A percentile compares a stretch with the other conserved stretches of the same genome.
Conservation (phyloP, 257 asterid species). For the Scutellaria barbata region DNA sequence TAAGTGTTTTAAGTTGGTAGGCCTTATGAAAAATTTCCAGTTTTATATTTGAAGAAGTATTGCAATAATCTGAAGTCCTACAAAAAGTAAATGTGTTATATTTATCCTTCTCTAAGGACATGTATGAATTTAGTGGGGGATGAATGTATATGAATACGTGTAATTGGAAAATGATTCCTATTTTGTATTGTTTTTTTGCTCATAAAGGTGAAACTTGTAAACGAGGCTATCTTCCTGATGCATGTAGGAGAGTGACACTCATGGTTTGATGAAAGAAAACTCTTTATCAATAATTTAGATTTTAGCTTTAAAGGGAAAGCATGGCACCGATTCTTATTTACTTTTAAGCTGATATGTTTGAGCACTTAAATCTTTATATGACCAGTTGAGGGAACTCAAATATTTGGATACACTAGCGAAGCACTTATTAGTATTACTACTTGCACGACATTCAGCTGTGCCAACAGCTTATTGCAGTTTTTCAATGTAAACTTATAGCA, state of each 20-base stretch:
- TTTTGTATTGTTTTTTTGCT: not conserved
- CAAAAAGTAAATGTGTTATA: not conserved
- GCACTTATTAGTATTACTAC: not conserved
- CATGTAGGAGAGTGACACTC: not conserved
- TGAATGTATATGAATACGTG: not conserved
- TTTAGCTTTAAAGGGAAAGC: conserved; percentile 5
- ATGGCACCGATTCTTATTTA: not conserved
- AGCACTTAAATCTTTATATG: not conserved
- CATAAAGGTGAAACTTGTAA: not conserved
- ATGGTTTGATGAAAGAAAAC: conserved; percentile 6
- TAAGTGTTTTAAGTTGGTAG: conserved; percentile 4
- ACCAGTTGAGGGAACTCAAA: not conserved
- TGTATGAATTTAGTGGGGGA: not conserved
- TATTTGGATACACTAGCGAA: conserved; percentile 16
- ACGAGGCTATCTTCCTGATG: not conserved
- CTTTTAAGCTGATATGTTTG: not conserved
- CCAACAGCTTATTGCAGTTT: conserved; percentile 4
- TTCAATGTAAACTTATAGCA: not conserved
- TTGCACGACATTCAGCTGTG: not conserved
- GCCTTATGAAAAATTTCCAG: not conserved
- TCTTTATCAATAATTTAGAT: not conserved
- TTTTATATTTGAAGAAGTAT: not conserved
- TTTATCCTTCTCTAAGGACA: not conserved
- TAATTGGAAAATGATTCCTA: not conserved
- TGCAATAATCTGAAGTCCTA: not conserved